Evolutionary conservation across 2,329 filamentous ascomycete species (phyloP), one percentile per base, ranked within the genome.

Genomic region (Sordariomycetes sp.): DNA sequence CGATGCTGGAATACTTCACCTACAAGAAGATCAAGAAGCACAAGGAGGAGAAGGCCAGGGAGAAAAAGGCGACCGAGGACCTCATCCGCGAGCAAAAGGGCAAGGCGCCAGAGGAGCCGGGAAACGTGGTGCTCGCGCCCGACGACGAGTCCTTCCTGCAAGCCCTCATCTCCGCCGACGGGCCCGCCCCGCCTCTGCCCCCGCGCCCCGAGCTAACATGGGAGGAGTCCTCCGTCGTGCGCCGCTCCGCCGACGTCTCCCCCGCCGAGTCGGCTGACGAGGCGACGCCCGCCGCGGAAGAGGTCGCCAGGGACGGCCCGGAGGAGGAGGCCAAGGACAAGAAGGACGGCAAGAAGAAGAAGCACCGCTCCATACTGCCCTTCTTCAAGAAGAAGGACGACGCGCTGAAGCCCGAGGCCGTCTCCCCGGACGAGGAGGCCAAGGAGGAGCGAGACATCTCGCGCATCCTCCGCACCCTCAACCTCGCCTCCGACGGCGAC

Each of bases 401-500:
- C 25, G 60, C 66, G 58, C 62, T 62, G 57, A 69, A 68, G 58
- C 68, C 68, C 22, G 73, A 71, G 51, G 70, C 75, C 51, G 67
- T 68, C 55, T 71, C 74, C 51, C 66, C 68, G 50, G 63, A 64
- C 61, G 72, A 61, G 59, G 77, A 71, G 68, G 80, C 76, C 59
- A 69, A 70, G 51, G 82, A 85, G 71, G 72, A 71, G 64, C 85
- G 90, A 66, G 94, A 97, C 65, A 82, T 97, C 60, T 83, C 82
- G 46, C 79, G 82, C 34, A 83, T 96, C 24, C 86, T 99, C 32
- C 88, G 96, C 67, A 82, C 89, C 52, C 80, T 99, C 61, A 92
- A 95, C 67, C 83, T 96, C 35, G 88, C 89, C 6, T 82, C 87
- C 63, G 92, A 96, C 76, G n/a, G 16, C 37, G 94, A 95, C 74